Evolutionary conservation across 495 filamentous ascomycete genomes (phyloP).

Genomic region (Penicillium canescens): DNA sequence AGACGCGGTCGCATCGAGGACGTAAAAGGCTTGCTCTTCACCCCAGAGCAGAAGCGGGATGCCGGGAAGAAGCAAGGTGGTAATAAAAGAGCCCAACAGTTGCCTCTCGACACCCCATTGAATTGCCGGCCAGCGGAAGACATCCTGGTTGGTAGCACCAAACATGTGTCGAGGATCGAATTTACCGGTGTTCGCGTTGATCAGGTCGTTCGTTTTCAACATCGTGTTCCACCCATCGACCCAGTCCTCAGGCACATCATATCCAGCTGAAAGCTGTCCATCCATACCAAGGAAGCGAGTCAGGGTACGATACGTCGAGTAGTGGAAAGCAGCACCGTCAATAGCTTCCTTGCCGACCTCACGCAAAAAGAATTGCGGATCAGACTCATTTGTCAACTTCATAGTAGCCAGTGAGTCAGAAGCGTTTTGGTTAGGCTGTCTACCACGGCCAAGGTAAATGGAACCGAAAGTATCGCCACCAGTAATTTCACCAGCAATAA

Average conservation of each 20-base stretch:
- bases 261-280: conserved; percentile 59
- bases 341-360: conserved; percentile 57
- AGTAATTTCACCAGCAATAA: conserved; percentile 65
- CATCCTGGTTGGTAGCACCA: conserved; percentile 70
- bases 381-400: conserved; percentile 44
- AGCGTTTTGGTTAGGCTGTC: conserved; percentile 48
- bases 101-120: conserved; percentile 58
- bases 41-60: conserved; percentile 68
- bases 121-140: conserved; percentile 74
- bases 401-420: conserved; percentile 41
- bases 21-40: conserved; percentile 70
- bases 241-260: conserved; percentile 59
- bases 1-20: conserved; percentile 63
- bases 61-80: conserved; percentile 64
- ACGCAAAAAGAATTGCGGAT: conserved; percentile 56
- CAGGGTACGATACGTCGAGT: conserved; percentile 65
- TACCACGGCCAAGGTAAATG: conserved; percentile 66
- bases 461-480: conserved; percentile 63
- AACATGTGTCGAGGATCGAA: conserved; percentile 74
- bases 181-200: conserved; percentile 62
- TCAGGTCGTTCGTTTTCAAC: conserved; percentile 61
- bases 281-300: conserved; percentile 66
- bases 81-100: conserved; percentile 63
- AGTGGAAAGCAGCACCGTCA: conserved; percentile 69
- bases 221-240: conserved; percentile 59